Conservation (phyloP, 805 yeast species). For the Sungouiozyma ichnusensis region DNA sequence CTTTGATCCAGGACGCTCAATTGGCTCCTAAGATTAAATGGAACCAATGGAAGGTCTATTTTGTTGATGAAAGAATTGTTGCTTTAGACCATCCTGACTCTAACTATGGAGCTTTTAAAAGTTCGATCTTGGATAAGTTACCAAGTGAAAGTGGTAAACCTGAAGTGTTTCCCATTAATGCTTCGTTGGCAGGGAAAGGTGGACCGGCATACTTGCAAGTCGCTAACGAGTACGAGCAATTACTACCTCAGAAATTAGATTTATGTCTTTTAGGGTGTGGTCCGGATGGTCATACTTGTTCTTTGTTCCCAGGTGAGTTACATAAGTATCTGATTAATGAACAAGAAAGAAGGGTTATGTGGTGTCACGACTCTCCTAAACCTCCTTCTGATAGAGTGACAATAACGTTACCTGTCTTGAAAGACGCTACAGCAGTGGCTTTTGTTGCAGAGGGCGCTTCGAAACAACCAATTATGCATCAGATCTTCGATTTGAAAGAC, state of each 20-base stretch:
- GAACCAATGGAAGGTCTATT: slow-evolving; percentile 71
- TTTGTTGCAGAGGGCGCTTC: slow-evolving; percentile 88
- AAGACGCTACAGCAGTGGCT: slow-evolving; percentile 39
- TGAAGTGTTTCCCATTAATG: slow-evolving; percentile 54
- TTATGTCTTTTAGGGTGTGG: slow-evolving; percentile 80
- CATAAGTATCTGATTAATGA: slow-evolving; percentile 52
- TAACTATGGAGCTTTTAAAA: slow-evolving; percentile 71
- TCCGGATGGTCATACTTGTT: slow-evolving; percentile 94
- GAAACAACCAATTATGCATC: slow-evolving; percentile 60
- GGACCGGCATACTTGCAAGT: slow-evolving; percentile 43
- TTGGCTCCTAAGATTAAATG: slow-evolving; percentile 42
- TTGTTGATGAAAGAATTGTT: slow-evolving; percentile 86
- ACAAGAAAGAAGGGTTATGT: slow-evolving; percentile 41
- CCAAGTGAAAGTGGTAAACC: slow-evolving; percentile 34
- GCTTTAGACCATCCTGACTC: slow-evolving; percentile 76
- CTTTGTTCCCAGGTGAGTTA: slow-evolving; percentile 64
- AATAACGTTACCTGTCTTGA: slow-evolving; percentile 68
- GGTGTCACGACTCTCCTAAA: slow-evolving; percentile 77
- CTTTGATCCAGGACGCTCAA: slow-evolving; percentile 48
- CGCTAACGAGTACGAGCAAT: slow-evolving; percentile 52
- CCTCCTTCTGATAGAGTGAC: slow-evolving; percentile 92
- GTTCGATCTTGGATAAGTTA: slow-evolving; percentile 44
- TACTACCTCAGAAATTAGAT: slow-evolving; percentile 48
- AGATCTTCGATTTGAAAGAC: slow-evolving; percentile 49
- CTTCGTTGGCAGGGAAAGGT: slow-evolving; percentile 45